Evolutionary conservation across 441 rosid genomes (phyloP).

Genomic region (Adansonia gregorii): DNA sequence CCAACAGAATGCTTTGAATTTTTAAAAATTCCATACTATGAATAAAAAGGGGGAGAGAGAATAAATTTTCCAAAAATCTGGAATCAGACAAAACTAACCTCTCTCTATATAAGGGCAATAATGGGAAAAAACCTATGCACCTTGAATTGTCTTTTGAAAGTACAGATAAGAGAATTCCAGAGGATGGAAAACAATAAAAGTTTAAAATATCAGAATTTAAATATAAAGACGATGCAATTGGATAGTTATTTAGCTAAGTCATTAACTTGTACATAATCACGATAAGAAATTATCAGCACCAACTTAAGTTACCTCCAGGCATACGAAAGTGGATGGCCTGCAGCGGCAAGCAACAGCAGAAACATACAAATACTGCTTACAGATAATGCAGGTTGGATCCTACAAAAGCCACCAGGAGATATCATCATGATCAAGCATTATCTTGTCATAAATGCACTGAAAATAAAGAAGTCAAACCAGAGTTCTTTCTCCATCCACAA

Average conservation of each 20-base stretch:
- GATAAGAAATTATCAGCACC: constrained; percentile 15
- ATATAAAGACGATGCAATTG: constrained; percentile 12
- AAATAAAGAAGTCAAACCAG: background rate
- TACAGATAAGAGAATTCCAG: constrained; percentile 1
- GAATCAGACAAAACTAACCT: background rate
- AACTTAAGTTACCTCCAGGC: constrained; percentile 75
- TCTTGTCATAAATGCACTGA: background rate
- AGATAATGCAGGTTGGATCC: constrained; percentile 91
- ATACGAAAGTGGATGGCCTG: constrained; percentile 80
- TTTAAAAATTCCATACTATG: background rate
- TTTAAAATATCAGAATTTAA: background rate
- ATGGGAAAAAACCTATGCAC: background rate
- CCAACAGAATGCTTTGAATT: constrained; percentile 8
- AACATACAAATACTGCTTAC: constrained; percentile 88
- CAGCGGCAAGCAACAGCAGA: constrained; percentile 81
- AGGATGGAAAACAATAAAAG: background rate
- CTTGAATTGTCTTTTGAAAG: constrained; percentile 15
- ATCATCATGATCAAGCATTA: constrained; percentile 24
- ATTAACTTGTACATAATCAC: background rate
- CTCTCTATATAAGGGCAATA: background rate
- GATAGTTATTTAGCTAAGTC: background rate
- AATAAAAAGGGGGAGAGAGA: background rate
- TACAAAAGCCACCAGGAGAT: constrained; percentile 44
- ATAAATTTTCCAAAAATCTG: background rate
- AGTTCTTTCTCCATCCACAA: constrained; percentile 21